Percentiles rank a stretch among this genome's conserved stretches.
phyloP scores from a whole-genome alignment of 148 eudicot species.

The Persicaria maculosa region DNA sequence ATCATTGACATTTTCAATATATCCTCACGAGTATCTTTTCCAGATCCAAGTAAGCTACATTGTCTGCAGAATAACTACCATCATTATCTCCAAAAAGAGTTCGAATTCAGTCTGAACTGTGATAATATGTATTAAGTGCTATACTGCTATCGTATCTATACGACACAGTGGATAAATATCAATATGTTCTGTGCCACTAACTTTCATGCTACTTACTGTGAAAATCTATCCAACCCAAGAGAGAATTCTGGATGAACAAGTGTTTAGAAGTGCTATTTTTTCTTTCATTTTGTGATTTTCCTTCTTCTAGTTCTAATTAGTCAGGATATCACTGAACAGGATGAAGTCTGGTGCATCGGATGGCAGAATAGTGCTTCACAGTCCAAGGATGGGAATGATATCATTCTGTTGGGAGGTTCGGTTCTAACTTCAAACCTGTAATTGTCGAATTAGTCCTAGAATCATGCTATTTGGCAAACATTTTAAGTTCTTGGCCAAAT shows the following conservation, averaged over 20 bases:
- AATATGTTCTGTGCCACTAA: background rate
- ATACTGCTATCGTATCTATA: background rate
- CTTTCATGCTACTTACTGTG: background rate
- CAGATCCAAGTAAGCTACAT: constrained; percentile 26
- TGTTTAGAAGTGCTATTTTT: background rate
- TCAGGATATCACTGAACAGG: constrained; percentile 23
- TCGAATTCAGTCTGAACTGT: background rate
- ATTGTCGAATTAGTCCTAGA: background rate
- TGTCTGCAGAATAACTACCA: background rate
- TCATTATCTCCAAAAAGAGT: background rate
- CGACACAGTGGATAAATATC: background rate
- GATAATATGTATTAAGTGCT: constrained; percentile 2
- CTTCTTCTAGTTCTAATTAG: background rate
- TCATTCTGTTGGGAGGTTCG: constrained; percentile 55
- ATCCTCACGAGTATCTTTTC: constrained; percentile 50
- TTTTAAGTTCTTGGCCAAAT: background rate
- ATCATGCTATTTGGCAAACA: background rate
- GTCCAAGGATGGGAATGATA: constrained; percentile 40
- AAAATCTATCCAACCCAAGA: background rate
- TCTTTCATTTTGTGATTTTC: constrained; percentile 7
- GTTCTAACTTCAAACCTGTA: background rate
- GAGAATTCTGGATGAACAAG: background rate
- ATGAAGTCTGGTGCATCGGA: constrained; percentile 46
- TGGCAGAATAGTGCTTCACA: constrained; percentile 48
- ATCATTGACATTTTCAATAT: constrained; percentile 30